Base-by-base conservation (phyloP, 1,284 basidiomycete species). In the Moniliella sp. region DNA sequence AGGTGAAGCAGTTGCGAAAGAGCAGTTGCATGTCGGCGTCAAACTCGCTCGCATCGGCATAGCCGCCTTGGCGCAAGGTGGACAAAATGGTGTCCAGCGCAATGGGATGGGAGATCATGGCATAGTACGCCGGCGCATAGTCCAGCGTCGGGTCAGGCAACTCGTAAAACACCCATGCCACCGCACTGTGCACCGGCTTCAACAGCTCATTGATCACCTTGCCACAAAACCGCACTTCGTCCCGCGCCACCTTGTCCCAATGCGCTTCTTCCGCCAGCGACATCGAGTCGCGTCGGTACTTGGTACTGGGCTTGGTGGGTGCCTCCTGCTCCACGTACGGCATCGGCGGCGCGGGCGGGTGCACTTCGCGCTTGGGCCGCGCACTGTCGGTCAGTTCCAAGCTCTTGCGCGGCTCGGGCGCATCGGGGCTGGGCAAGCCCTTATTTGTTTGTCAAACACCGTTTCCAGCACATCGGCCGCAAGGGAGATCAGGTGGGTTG, bases 91-190 rank as follows among this genome's bases (percentile, higher is more conserved):
- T 11, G 45, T 37, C 16, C 40, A 58, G 43, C 10, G 94, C 84
- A 75, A 97, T 94, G 1, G 91, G 75, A 67, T 86, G 91, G n/a
- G n/a, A n/a, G 61, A 99, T 66, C 62, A 75, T 78, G 5, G 74
- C 73, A 61, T 94, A 97, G 18, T 71, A 68, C 0, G 86, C 86
- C 29, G 93, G 72, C 19, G 76, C 73, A 51, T 86, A 69, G 46
- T 72, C 74, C 32, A 76, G 64, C 62, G 46, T 73, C 75, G 63
- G 60, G 74, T 79, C 80, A 42, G 94, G 83, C 39, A 86, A 78
- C 55, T 83, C 79, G 46, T 91, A 78, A 64, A 97, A 99, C 1
- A 99, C 1, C 58, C 70, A 70, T 0, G 80, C 82, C 30, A 75
- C 65, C 27, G 66, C 61, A 50, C 69, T 74, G 50, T 80, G 71